A percentile compares a stretch with the other conserved stretches of the same genome.
Evolutionary conservation across 2,329 filamentous ascomycete species (phyloP).

Genomic region (Fusarium napiforme): DNA sequence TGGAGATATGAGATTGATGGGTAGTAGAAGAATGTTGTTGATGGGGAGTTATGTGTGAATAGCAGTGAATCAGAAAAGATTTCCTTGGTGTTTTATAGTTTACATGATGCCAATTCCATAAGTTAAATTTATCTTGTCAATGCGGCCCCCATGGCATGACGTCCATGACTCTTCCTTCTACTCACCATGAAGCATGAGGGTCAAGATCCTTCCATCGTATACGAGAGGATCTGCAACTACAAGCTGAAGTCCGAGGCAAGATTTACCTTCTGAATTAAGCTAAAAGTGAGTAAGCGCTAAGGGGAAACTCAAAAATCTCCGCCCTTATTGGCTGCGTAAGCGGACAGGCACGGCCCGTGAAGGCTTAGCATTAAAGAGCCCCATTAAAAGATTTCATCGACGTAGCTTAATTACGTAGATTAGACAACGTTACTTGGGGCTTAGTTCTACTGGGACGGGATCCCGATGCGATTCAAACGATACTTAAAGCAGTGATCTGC

Average conservation of each 20-base stretch:
- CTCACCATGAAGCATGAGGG: background rate
- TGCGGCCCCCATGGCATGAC: background rate
- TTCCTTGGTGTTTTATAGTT: background rate
- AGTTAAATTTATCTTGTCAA: background rate
- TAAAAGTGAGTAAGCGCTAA: background rate
- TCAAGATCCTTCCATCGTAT: background rate
- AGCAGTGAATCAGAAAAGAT: background rate
- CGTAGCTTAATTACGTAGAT: background rate
- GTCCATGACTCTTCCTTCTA: background rate
- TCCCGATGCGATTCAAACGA: fast-evolving
- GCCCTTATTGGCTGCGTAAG: background rate
- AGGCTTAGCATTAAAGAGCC: background rate
- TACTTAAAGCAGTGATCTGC: background rate
- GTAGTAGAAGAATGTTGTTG: background rate
- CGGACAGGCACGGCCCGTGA: background rate
- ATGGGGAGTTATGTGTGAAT: background rate
- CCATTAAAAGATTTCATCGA: background rate
- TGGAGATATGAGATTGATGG: fast-evolving
- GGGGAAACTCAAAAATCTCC: background rate
- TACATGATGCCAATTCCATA: fast-evolving
- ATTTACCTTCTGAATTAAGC: background rate
- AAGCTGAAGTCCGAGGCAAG: background rate
- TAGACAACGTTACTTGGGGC: background rate
- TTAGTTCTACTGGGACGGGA: fast-evolving
- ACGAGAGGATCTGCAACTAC: background rate